These are phyloP conservation scores for Flueggea neowawraea DNA, from an alignment of 441 rosid species.

Conservation along the genomic window DNA sequence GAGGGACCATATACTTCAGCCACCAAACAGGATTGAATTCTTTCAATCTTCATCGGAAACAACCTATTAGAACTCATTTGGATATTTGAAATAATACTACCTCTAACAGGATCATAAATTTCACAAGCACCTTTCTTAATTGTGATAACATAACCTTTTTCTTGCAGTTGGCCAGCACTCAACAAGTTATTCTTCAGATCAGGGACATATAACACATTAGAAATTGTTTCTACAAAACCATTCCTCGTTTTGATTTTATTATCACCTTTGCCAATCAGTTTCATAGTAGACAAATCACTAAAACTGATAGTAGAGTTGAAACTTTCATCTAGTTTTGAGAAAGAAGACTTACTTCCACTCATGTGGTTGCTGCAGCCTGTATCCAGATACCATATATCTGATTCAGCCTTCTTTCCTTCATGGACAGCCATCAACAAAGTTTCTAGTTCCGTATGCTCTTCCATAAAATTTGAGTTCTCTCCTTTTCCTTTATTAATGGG, in stretches of 20 bases:
- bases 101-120: no score
- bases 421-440: slow-evolving; percentile 4
- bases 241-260: neutral
- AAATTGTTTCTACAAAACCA: no score
- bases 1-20: neutral
- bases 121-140: neutral
- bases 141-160: slow-evolving; percentile 1
- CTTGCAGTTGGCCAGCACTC: slow-evolving; percentile 12
- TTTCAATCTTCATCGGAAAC: no score
- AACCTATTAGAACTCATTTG: slow-evolving; percentile 6
- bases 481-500: no score
- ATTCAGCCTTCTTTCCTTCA: neutral
- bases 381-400: neutral
- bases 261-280: slow-evolving; percentile 2
- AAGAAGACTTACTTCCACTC: slow-evolving; percentile 12
- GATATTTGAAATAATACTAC: neutral
- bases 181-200: slow-evolving; percentile 14
- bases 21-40: neutral
- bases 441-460: neutral
- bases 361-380: slow-evolving; percentile 6
- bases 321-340: slow-evolving; percentile 5
- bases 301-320: slow-evolving; percentile 5
- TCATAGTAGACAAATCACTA: slow-evolving; percentile 11
- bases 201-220: slow-evolving; percentile 3
- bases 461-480: no score